Evolutionary conservation across 2,329 filamentous ascomycete species (phyloP).

Genomic region (Penicillium sclerotigenum): DNA sequence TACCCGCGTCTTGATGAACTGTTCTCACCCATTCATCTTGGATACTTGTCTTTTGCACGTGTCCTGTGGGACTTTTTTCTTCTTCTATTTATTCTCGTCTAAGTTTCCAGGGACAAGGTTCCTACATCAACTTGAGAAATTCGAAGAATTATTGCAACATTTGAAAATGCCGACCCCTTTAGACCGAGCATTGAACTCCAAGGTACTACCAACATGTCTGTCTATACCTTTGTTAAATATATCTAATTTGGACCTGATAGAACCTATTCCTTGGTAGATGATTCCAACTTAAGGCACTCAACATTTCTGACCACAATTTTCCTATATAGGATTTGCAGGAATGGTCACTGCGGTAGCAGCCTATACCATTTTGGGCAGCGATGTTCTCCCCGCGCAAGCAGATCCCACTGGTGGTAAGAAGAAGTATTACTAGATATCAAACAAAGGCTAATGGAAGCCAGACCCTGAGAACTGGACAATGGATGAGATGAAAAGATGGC

Average conservation of each 20-base stretch:
- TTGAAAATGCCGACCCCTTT: slow-evolving; percentile 63
- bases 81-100: not conserved
- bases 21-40: not conserved
- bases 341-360: slow-evolving; percentile 76
- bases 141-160: not conserved
- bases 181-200: slow-evolving; percentile 67
- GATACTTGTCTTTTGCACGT: slow-evolving; percentile 6
- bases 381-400: slow-evolving; percentile 70
- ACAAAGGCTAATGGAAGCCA: slow-evolving; percentile 28
- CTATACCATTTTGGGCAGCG: slow-evolving; percentile 81
- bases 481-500: slow-evolving; percentile 76
- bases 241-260: slow-evolving; percentile 42
- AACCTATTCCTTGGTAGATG: slow-evolving; percentile 65
- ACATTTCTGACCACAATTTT: slow-evolving; percentile 21
- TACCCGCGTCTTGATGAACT: not conserved
- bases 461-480: slow-evolving; percentile 71
- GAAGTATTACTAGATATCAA: not conserved
- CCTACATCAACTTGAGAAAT: not conserved
- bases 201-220: slow-evolving; percentile 47
- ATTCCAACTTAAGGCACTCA: not conserved
- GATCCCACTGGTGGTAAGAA: slow-evolving; percentile 72
- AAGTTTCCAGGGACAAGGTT: not conserved
- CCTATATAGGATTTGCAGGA: slow-evolving; percentile 67
- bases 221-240: slow-evolving; percentile 7
- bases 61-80: not conserved